Percentiles rank a stretch among this genome's conserved stretches.
Conservation (phyloP, 2,329 filamentous ascomycete genomes). For the Xylariaceae sp. region DNA sequence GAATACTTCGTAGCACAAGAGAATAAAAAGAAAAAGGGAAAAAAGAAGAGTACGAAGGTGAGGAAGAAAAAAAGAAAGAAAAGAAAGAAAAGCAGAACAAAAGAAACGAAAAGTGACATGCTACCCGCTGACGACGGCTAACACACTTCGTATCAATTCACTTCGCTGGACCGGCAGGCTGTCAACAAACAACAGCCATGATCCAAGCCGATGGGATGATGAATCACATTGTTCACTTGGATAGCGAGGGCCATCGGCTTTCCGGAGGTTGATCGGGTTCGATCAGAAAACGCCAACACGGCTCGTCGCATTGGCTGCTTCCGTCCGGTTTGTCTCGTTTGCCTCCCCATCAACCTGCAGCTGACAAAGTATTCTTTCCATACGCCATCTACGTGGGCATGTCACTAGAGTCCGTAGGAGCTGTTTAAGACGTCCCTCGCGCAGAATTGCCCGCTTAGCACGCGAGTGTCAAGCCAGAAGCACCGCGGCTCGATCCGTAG, state of each 20-base stretch:
- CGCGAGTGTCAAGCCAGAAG: too few relatives aligned
- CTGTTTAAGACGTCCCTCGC: too few relatives aligned
- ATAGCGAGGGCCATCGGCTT: neutral
- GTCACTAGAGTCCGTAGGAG: too few relatives aligned
- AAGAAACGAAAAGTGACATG: too few relatives aligned
- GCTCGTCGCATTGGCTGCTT: conserved; percentile 14
- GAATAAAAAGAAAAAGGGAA: neutral
- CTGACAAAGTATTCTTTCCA: too few relatives aligned
- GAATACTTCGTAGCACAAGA: neutral
- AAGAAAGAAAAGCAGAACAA: neutral
- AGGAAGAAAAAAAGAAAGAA: neutral
- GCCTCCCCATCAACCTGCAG: neutral
- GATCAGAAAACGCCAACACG: neutral
- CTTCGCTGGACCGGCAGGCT: conserved; percentile 6
- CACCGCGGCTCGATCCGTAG: too few relatives aligned
- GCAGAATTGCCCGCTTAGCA: too few relatives aligned
- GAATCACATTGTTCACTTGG: neutral
- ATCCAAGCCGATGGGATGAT: conserved; percentile 11
- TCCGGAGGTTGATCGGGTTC: neutral
- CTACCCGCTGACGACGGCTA: neutral
- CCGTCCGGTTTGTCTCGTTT: conserved; percentile 14
- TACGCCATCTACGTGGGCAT: too few relatives aligned
- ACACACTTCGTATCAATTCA: neutral
- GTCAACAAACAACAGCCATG: conserved; percentile 1
- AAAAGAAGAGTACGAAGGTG: neutral